phyloP scores from a whole-genome alignment of 345 rosid genomes.

The Salix viminalis region DNA sequence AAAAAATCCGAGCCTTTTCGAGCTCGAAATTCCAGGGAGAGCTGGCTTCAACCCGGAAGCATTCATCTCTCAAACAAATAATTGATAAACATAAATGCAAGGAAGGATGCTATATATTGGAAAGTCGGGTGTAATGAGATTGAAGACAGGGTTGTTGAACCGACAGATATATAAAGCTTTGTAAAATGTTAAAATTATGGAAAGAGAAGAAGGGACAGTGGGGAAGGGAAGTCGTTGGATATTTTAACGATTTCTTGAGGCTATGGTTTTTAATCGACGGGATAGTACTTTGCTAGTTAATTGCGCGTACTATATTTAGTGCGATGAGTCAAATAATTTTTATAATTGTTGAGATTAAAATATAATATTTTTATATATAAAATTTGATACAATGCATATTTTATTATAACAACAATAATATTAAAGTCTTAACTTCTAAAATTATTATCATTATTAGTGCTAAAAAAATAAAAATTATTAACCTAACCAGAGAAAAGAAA shows the following conservation, averaged over 20 bases:
- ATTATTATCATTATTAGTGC: too few species aligned
- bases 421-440: too few species aligned
- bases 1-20: neutral
- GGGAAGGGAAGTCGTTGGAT: neutral
- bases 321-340: too few species aligned
- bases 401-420: too few species aligned
- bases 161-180: neutral
- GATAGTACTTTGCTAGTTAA: too few species aligned
- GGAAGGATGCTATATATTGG: neutral
- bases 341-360: too few species aligned
- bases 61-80: conserved; percentile 7
- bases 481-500: too few species aligned
- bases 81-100: neutral
- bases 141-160: neutral
- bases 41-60: neutral
- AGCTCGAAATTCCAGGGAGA: conserved; percentile 7
- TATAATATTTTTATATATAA: too few species aligned
- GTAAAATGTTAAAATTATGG: neutral
- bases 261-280: neutral
- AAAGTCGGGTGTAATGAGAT: neutral
- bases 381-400: too few species aligned
- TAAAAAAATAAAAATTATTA: too few species aligned
- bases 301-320: too few species aligned
- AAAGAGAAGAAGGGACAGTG: neutral
- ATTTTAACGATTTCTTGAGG: neutral